Evolutionary conservation across 1,284 basidiomycete species (phyloP).

Genomic region (Mycena sp.): DNA sequence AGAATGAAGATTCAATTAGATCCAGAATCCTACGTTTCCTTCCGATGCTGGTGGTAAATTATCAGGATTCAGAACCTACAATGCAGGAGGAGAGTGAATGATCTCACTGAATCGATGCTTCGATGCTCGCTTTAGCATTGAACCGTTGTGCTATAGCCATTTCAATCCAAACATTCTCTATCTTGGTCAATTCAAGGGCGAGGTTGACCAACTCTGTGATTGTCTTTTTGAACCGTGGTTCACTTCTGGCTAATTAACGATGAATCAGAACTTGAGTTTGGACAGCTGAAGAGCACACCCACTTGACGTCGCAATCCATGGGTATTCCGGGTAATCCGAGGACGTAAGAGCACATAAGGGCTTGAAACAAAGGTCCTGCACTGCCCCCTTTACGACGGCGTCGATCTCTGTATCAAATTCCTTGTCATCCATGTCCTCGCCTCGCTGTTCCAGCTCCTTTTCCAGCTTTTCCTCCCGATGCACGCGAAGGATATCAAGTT

Average conservation of each 20-base stretch:
- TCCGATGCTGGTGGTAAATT: not conserved
- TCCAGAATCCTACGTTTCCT: not conserved
- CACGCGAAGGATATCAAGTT: conserved; percentile 1
- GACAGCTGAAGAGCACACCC: not conserved
- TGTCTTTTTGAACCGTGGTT: not conserved
- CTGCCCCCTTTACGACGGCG: not conserved
- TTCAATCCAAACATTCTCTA: conserved; percentile 9
- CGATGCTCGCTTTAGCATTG: not conserved
- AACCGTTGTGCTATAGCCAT: conserved; percentile 8
- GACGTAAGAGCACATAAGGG: not conserved
- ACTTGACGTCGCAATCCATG: conserved; percentile 7
- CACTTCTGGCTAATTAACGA: not conserved
- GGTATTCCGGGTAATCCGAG: conserved; percentile 1
- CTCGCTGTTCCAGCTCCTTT: not conserved
- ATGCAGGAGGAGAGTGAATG: not conserved
- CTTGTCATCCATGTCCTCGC: not conserved
- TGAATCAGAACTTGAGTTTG: not conserved
- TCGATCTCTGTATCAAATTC: conserved; percentile 2
- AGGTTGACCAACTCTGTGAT: not conserved
- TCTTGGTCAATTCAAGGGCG: not conserved
- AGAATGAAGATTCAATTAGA: not conserved
- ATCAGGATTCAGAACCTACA: not conserved
- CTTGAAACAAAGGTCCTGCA: conserved; percentile 5
- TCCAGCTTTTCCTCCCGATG: not conserved
- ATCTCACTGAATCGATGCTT: conserved; percentile 1